phyloP scores from a whole-genome alignment of 192 early-diverging fungal species.

The Rhizoclosmatium globosum region DNA sequence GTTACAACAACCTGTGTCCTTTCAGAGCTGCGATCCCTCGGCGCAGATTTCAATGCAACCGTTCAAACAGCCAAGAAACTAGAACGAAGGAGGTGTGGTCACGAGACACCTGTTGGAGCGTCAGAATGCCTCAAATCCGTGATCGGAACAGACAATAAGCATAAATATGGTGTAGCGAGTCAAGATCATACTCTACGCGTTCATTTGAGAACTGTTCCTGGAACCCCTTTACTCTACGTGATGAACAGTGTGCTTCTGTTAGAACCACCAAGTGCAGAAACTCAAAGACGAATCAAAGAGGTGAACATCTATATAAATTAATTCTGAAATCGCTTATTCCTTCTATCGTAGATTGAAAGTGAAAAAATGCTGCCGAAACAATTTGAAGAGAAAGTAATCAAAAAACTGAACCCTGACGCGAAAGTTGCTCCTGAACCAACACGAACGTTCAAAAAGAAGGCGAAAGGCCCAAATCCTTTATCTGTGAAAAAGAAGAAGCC shows the following conservation, averaged over 20 bases:
- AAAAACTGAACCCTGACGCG: conserved; percentile 44
- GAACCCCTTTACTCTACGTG: conserved; percentile 88
- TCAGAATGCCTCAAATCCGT: conserved; percentile 78
- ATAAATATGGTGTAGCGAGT: conserved; percentile 87
- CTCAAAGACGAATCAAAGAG: conserved; percentile 30
- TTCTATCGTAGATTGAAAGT: conserved; percentile 51
- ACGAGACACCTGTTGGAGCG: conserved; percentile 69
- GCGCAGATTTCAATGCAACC: conserved; percentile 67
- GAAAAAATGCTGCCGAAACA: conserved; percentile 61
- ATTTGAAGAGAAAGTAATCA: conserved; percentile 59
- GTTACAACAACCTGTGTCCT: conserved; percentile 80
- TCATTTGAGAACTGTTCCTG: conserved; percentile 73
- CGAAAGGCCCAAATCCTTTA: conserved; percentile 87
- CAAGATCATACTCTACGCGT: conserved; percentile 76
- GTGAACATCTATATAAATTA: conserved; percentile 46
- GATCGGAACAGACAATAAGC: conserved; percentile 76
- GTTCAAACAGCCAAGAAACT: conserved; percentile 69
- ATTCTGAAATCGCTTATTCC: not conserved
- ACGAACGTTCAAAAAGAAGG: conserved; percentile 62
- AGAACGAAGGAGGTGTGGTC: conserved; percentile 84
- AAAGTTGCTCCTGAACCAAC: conserved; percentile 56
- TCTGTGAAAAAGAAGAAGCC: conserved; percentile 80
- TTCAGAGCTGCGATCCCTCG: conserved; percentile 71
- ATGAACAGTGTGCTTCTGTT: conserved; percentile 79
- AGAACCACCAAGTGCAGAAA: conserved; percentile 70